phyloP scores from a whole-genome alignment of 2,329 filamentous ascomycete genomes.

The Xylariaceae sp. region DNA sequence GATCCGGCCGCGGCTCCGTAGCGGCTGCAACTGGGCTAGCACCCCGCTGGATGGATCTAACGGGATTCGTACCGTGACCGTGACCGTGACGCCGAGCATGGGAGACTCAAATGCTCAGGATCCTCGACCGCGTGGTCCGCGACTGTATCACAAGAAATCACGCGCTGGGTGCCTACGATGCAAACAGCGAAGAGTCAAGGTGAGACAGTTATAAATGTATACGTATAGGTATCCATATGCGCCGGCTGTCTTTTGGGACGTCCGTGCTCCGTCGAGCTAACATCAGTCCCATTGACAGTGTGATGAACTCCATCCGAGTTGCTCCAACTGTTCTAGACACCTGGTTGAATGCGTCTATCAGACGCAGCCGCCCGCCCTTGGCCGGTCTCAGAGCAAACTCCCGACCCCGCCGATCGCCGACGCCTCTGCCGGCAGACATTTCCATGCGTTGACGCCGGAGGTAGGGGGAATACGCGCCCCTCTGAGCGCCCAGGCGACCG shows the following conservation, averaged over 20 bases:
- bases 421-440: background rate
- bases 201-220: constrained; percentile 13
- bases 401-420: constrained; percentile 6
- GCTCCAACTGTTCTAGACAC: constrained; percentile 32
- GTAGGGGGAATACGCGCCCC: too few species aligned
- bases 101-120: constrained; percentile 22
- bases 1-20: constrained; percentile 4
- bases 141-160: constrained; percentile 35
- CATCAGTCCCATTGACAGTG: constrained; percentile 23
- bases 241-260: background rate
- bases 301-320: constrained; percentile 31
- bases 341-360: constrained; percentile 32
- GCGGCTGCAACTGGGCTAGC: constrained; percentile 10
- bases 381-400: constrained; percentile 13
- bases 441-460: constrained; percentile 4
- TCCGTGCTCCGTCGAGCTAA: constrained; percentile 6
- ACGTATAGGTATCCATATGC: background rate
- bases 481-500: too few species aligned
- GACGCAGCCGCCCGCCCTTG: constrained; percentile 14
- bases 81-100: constrained; percentile 14
- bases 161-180: constrained; percentile 31
- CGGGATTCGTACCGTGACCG: constrained; percentile 14
- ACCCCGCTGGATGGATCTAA: constrained; percentile 14
- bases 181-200: constrained; percentile 33
- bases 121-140: constrained; percentile 29